Evolutionary conservation across 2,329 filamentous ascomycete genomes (phyloP), one percentile per base, ranked within the genome.

Genomic region (Eurotiales sp.): DNA sequence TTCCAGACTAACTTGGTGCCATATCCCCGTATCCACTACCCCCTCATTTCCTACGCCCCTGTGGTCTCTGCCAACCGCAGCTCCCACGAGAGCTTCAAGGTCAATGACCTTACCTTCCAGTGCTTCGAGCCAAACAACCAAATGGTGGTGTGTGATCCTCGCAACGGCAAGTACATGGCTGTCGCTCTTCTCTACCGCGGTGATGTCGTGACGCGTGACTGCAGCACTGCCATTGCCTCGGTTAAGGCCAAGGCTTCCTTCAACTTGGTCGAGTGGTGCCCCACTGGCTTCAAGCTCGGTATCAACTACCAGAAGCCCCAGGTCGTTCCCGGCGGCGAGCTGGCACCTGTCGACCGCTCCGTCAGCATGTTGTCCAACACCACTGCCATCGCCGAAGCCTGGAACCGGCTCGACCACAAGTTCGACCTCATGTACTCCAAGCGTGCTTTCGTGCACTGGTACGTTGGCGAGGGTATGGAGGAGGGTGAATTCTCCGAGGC

Each of bases 391-490:
- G 74, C 81, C 42, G 82, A 85, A 66, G 83, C 82, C 8, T 86
- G 83, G 83, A 75, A 75, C 42, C 75, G 81, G 57, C 76, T 85
- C 30, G 80, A 83, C 63, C 80, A 83, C 71, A 85, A 86, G 64
- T 86, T 86, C 66, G 83, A 86, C 62, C 78, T 86, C 56, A 86
- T 86, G 83, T 85, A 85, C 70, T 78, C 77, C 55, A 86, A 85
- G 73, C 79, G 83, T 56, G 83, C 83, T 11, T 86, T 86, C 63
- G 83, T 85, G n/a, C 83, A 85, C 66, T 85, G 83, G 83, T 86
- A 85, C 60, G 88, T 93, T 49, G 88, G 88, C 59, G 88, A 93
- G 76, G 88, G 88, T 75, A 93, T 93, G 88, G 88, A 93, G 77
- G 88, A 93, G 71, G 88, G 88, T 63, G 88, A 93, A 72, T 93